Evolutionary conservation across 768 basidiomycete genomes (phyloP), one percentile per base, ranked within the genome.

Genomic region (Lactifluus hygrophoroides): DNA sequence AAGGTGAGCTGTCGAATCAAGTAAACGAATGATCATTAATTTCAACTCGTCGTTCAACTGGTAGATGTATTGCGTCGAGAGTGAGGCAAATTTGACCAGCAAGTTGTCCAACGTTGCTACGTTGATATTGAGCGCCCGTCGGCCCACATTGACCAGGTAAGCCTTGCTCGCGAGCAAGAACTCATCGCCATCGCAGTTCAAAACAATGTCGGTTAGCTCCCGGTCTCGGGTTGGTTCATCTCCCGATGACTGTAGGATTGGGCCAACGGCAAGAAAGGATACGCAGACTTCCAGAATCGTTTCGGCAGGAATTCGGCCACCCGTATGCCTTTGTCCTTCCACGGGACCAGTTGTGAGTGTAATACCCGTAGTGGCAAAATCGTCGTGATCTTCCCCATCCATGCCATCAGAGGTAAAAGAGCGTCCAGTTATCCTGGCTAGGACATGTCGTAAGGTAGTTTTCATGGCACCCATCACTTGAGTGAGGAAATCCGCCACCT

Each of bases 141-240:
- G 75, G n/a, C 75, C 75, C 17, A 88, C 73, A 51, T 81, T 80
- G 14, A 72, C 68, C 25, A 89, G 74, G 47, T 85, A 76, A 1
- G 81, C 71, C 5, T 79, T 77, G 16, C 78, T 84, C 10, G 89
- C 69, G 19, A 82, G 63, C 11, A 86, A 66, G 61, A 93, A 83
- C 46, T 79, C 79, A 34, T 81, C 77, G 0, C 77, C 74, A 9
- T 75, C 74, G 10, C 75, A 80, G 2, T 73, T 68, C 1, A 80
- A 61, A 27, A 88, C 69, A 32, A 83, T 65, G 23, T 85, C 77
- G 9, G 78, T 72, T 13, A 90, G 69, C 16, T 83, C 76, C 66
- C 77, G 79, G 65, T 90, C 85, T 25, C 80, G 80, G 21, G 83
- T 81, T 1, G 78, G 74, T 62, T 85, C 80, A 5, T 75, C 79